Percentiles rank a stretch among this genome's conserved stretches.
Evolutionary conservation across 2,329 filamentous ascomycete genomes (phyloP).

Genomic region (Claviceps lovelessii): DNA sequence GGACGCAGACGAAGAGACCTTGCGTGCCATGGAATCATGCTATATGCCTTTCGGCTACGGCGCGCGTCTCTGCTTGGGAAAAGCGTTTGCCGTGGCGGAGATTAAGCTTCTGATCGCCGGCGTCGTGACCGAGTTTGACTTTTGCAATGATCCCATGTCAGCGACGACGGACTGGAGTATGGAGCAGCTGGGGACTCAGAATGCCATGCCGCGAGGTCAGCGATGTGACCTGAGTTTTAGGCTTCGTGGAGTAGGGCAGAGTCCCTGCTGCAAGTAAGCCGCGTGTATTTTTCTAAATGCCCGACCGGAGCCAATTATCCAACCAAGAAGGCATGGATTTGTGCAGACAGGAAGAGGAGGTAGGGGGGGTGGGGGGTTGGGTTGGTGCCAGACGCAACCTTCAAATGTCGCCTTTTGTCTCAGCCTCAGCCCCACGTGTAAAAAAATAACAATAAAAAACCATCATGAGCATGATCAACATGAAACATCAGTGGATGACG

Average conservation of each 20-base stretch:
- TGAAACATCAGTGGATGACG: too few species aligned
- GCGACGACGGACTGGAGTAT: background rate
- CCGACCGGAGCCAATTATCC: too few species aligned
- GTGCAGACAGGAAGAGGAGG: too few species aligned
- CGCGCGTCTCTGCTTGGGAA: slow-evolving; percentile 3
- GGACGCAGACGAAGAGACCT: slow-evolving; percentile 1
- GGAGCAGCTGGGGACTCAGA: slow-evolving; percentile 4
- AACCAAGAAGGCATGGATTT: too few species aligned
- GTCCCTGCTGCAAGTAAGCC: too few species aligned
- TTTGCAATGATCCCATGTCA: background rate
- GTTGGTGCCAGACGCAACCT: too few species aligned
- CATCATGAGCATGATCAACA: too few species aligned
- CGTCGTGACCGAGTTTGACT: background rate
- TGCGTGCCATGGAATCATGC: slow-evolving; percentile 4
- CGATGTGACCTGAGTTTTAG: slow-evolving; percentile 3
- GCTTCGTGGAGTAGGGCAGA: background rate
- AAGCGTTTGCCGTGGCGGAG: slow-evolving; percentile 2
- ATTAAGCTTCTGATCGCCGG: slow-evolving; percentile 2
- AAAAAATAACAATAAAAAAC: too few species aligned
- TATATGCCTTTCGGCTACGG: slow-evolving; percentile 4
- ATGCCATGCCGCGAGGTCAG: slow-evolving; percentile 2
- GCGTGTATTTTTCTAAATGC: too few species aligned
- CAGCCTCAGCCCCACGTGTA: too few species aligned
- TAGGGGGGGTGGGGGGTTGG: too few species aligned
- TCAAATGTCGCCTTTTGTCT: too few species aligned